Evolutionary conservation across 768 basidiomycete genomes (phyloP).

Genomic region (Naematelia encephala): DNA sequence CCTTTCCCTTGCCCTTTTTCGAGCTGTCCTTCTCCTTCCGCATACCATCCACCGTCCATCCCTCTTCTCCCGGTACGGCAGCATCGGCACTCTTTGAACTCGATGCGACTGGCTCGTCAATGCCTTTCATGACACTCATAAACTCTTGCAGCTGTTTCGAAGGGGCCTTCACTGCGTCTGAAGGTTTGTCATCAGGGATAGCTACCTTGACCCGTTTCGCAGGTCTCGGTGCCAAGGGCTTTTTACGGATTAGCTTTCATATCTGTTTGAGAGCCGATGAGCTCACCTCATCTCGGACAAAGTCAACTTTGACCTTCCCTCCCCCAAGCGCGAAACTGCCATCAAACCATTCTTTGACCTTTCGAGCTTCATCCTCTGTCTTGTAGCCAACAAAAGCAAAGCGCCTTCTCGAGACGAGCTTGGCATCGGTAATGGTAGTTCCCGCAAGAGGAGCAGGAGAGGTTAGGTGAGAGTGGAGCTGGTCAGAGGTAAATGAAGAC

Average conservation of each 20-base stretch:
- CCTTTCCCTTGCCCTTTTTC: slow-evolving; percentile 28
- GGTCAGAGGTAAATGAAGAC: slow-evolving; percentile 22
- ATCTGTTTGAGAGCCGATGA: slow-evolving; percentile 15
- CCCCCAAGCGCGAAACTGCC: slow-evolving; percentile 72
- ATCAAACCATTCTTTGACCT: slow-evolving; percentile 79
- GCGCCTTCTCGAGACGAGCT: slow-evolving; percentile 72
- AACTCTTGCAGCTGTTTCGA: slow-evolving; percentile 61
- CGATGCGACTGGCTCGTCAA: slow-evolving; percentile 17
- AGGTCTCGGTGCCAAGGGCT: slow-evolving; percentile 22
- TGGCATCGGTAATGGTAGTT: slow-evolving; percentile 72
- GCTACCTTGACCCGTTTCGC: slow-evolving; percentile 42
- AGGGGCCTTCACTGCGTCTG: neutral
- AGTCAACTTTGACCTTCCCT: slow-evolving; percentile 66
- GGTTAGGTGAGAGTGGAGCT: slow-evolving; percentile 29
- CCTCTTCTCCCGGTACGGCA: slow-evolving; percentile 30
- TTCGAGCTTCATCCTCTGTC: slow-evolving; percentile 66
- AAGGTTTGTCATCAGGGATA: neutral
- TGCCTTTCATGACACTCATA: slow-evolving; percentile 66
- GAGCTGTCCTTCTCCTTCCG: slow-evolving; percentile 8
- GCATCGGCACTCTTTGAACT: slow-evolving; percentile 54
- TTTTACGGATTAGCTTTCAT: neutral
- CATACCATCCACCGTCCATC: slow-evolving; percentile 33
- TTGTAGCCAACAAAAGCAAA: slow-evolving; percentile 95
- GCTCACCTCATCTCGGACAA: slow-evolving; percentile 66
- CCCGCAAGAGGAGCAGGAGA: slow-evolving; percentile 19